phyloP scores from a whole-genome alignment of 208 protist species.

The Naegleria gruberi region DNA sequence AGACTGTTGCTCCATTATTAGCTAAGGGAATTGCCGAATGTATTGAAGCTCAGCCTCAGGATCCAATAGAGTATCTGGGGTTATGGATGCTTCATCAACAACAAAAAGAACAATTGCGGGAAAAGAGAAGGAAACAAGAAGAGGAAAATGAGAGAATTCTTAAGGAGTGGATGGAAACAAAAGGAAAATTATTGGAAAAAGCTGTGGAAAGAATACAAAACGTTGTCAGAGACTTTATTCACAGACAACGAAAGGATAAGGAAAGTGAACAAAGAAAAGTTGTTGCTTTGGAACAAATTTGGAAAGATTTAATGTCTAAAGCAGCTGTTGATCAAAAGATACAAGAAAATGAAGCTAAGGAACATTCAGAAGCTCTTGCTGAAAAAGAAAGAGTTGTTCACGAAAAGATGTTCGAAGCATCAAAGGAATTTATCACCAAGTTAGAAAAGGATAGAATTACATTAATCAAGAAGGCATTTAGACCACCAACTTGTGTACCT shows the following conservation, averaged over 20 bases:
- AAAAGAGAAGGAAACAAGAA: neutral
- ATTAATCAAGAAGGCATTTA: neutral
- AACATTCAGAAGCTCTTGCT: neutral
- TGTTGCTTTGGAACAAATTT: neutral
- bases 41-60: neutral
- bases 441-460: neutral
- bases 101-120: neutral
- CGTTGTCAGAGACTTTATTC: neutral
- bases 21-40: neutral
- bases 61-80: neutral
- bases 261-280: neutral
- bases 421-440: neutral
- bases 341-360: neutral
- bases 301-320: neutral
- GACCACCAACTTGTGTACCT: neutral
- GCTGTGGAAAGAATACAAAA: neutral
- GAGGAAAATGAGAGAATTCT: neutral
- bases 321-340: neutral
- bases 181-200: neutral
- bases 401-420: neutral
- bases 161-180: neutral
- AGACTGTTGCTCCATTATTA: neutral
- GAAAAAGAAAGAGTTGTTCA: neutral
- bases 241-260: neutral
- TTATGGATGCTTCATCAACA: neutral